Evolutionary conservation across 1,139 yeast genomes (phyloP).

Genomic region (Suhomyces bolitotheri): DNA sequence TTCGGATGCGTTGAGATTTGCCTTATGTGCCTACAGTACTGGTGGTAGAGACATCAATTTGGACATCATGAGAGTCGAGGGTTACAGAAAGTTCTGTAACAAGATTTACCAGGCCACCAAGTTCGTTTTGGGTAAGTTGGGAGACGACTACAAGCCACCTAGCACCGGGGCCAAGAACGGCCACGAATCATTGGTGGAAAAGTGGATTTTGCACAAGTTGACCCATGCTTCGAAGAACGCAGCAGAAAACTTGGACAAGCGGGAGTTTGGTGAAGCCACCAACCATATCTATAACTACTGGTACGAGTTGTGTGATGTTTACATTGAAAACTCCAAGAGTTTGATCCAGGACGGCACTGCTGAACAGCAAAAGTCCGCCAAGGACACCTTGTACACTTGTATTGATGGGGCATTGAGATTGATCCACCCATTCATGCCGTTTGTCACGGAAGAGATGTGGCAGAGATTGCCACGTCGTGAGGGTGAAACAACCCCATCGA

Average conservation of each 20-base stretch:
- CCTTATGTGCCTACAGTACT: conserved; percentile 96
- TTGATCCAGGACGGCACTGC: conserved; percentile 89
- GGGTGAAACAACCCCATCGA: conserved; percentile 67
- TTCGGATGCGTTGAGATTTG: conserved; percentile 97
- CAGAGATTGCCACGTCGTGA: conserved; percentile 93
- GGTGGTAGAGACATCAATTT: conserved; percentile 98
- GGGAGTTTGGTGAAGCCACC: conserved; percentile 90
- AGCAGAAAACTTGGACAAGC: conserved; percentile 67
- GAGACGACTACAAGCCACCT: conserved; percentile 80
- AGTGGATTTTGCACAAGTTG: conserved; percentile 92
- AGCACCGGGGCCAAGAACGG: conserved; percentile 60
- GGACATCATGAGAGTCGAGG: conserved; percentile 95
- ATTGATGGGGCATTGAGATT: conserved; percentile 87
- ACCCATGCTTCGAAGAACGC: conserved; percentile 67
- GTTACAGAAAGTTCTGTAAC: conserved; percentile 98
- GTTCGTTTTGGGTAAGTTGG: conserved; percentile 91
- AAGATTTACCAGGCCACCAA: conserved; percentile 98
- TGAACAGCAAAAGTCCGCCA: conserved; percentile 83
- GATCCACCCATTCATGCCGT: conserved; percentile 99
- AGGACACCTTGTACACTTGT: conserved; percentile 90
- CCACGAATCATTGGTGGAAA: conserved; percentile 87
- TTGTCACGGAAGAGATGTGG: conserved; percentile 96
- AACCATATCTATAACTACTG: conserved; percentile 88
- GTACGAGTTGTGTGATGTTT: conserved; percentile 96
- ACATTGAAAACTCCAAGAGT: conserved; percentile 94